Evolutionary conservation across 768 basidiomycete species (phyloP).

Genomic region (Hebeloma cylindrosporum): DNA sequence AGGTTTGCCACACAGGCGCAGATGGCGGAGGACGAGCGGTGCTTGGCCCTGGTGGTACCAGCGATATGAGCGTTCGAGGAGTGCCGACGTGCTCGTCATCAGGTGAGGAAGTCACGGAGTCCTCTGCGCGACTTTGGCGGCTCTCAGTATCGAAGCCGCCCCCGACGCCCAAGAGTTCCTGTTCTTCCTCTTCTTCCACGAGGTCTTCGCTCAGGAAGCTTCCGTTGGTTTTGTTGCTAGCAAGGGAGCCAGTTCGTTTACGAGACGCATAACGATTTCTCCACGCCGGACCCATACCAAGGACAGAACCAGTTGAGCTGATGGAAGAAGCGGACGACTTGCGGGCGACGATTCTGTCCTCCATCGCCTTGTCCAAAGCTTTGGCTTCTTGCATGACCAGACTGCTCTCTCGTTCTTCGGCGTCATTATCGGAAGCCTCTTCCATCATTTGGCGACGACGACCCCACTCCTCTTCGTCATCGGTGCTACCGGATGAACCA

Average conservation of each 20-base stretch:
- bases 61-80: conserved; percentile 25
- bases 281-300: conserved; percentile 71
- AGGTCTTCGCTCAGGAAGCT: conserved; percentile 79
- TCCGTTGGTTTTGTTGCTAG: conserved; percentile 65
- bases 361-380: conserved; percentile 85
- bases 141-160: conserved; percentile 58
- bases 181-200: conserved; percentile 80
- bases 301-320: conserved; percentile 50
- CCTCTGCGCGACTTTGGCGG: conserved; percentile 33
- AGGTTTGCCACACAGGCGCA: conserved; percentile 57
- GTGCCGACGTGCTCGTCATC: conserved; percentile 36
- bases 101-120: conserved; percentile 44
- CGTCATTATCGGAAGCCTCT: conserved; percentile 48
- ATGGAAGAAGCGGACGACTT: conserved; percentile 69
- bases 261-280: conserved; percentile 61
- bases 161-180: conserved; percentile 66
- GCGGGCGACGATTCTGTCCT: conserved; percentile 75
- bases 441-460: conserved; percentile 64
- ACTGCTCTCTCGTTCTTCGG: conserved; percentile 54
- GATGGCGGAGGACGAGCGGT: conserved; percentile 46
- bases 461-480: conserved; percentile 80
- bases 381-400: conserved; percentile 75
- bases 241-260: conserved; percentile 72
- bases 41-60: conserved; percentile 27
- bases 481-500: conserved; percentile 47